Evolutionary conservation across 768 basidiomycete species (phyloP).

Genomic region (Pulveroboletus sp.): DNA sequence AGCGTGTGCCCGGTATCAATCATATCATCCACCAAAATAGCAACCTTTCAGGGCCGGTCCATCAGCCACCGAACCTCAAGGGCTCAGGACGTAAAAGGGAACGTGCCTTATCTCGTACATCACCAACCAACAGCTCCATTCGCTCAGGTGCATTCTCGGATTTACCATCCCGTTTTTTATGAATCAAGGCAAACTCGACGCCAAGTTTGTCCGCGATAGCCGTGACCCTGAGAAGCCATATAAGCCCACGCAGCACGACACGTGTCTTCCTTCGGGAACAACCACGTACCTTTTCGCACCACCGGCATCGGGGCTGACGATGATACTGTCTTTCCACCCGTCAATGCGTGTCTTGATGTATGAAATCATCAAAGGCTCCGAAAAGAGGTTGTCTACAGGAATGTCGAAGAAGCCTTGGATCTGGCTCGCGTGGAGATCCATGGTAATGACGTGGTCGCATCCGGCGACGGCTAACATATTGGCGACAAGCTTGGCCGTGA

Average conservation of each 20-base stretch:
- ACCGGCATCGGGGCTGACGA: constrained; percentile 96
- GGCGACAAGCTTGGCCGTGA: constrained; percentile 96
- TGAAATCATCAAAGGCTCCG: constrained; percentile 90
- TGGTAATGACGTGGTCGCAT: constrained; percentile 98
- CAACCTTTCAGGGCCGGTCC: constrained; percentile 48
- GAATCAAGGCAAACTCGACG: constrained; percentile 93
- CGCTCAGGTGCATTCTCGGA: constrained; percentile 61
- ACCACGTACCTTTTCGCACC: constrained; percentile 92
- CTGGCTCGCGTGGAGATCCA: constrained; percentile 96
- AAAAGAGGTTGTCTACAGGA: constrained; percentile 96
- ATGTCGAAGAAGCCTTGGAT: constrained; percentile 99
- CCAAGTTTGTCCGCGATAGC: constrained; percentile 94
- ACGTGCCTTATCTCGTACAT: constrained; percentile 80
- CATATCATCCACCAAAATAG: constrained; percentile 98
- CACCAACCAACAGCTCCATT: constrained; percentile 94
- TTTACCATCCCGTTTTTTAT: constrained; percentile 79
- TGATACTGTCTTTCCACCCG: constrained; percentile 82
- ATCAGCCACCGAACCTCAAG: constrained; percentile 6
- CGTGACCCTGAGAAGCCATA: constrained; percentile 62
- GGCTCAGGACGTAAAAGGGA: not conserved
- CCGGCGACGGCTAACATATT: constrained; percentile 98
- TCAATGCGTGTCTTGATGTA: constrained; percentile 87
- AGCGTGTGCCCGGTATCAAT: constrained; percentile 94
- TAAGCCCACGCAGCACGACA: constrained; percentile 2
- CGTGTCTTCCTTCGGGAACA: not conserved